Base-by-base conservation (phyloP, 2,329 filamentous ascomycete species). In the Paraconiothyrium brasiliense region DNA sequence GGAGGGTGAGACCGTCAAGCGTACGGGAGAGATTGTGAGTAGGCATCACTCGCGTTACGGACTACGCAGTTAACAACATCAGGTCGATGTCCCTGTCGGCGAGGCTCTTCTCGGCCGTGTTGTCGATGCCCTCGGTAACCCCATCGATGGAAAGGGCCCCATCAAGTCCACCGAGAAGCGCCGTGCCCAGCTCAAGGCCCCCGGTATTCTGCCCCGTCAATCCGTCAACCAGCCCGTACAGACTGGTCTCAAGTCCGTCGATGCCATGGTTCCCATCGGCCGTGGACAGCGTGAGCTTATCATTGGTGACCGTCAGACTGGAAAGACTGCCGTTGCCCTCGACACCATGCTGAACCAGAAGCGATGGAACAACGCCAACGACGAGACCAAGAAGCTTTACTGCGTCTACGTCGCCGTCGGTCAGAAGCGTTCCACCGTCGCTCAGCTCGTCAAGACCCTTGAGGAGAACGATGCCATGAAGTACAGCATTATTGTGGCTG, bases 201-300 rank as follows among this genome's bases (percentile, higher is more conserved):
- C 95, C 76, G 94, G 94, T 85, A 99, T 99, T 84, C 87, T 99
- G 78, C 95, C 95, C 80, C 94, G 95, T 84, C 90, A 87, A 78
- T 99, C 95, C 82, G 95, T 99, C 90, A 93, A 93, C 86, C 88
- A 99, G 89, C 94, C 95, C 74, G 94, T 99, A 73, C 95, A 99
- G 90, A 99, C 95, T 82, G 95, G 95, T 87, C 90, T 98, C 77
- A 99, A 99, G 89, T 97, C 93, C 76, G 88, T 99, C 86, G 95
- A 99, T 82, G 94, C 95, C 85, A 98, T 99, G 95, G 95, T 99
- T 76, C 95, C 95, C 78, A 97, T 99, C 78, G 95, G 95, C 82
- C 95, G 95, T 94, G 95, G 95, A 80, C 95, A 99, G 89, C 95
- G 95, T 94, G 95, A 99, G 88, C 87, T 99, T 89, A 98, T 99